Conservation (phyloP, 2,329 filamentous ascomycete species). For the Sporothrix globosa region DNA sequence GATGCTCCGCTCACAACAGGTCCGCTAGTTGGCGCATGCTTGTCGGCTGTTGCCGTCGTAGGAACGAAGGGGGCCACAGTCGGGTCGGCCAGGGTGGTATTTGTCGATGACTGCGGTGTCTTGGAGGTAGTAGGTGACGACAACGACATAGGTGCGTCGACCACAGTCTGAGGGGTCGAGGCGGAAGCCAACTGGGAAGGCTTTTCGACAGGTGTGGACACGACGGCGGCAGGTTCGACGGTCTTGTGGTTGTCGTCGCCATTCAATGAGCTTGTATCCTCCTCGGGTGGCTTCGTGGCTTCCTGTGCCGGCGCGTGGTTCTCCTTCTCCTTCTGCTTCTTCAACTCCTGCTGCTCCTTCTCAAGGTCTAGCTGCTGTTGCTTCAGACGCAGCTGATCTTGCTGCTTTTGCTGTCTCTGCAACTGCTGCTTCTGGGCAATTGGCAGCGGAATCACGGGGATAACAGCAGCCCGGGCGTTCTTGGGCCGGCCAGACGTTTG, state of each 20-base stretch:
- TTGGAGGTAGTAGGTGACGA: slow-evolving; percentile 24
- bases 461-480: slow-evolving; percentile 29
- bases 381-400: slow-evolving; percentile 31
- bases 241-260: slow-evolving; percentile 23
- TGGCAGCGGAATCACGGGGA: slow-evolving; percentile 37
- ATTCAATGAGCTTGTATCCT: not conserved
- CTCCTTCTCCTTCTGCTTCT: slow-evolving; percentile 12
- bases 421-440: slow-evolving; percentile 35
- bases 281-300: not conserved
- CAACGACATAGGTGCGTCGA: slow-evolving; percentile 5
- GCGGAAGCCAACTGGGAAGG: not conserved
- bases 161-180: slow-evolving; percentile 23
- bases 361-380: slow-evolving; percentile 22
- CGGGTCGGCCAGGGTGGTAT: not conserved
- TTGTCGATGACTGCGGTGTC: slow-evolving; percentile 9
- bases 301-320: not conserved
- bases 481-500: slow-evolving; percentile 28
- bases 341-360: slow-evolving; percentile 21
- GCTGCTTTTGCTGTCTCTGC: slow-evolving; percentile 32
- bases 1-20: not conserved
- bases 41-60: not conserved
- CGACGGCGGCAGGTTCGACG: not conserved
- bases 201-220: slow-evolving; percentile 19
- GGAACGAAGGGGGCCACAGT: not conserved
- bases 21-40: slow-evolving; percentile 7